Evolutionary conservation across 495 filamentous ascomycete species (phyloP), one percentile per base, ranked within the genome.

Genomic region (Neurospora africana): DNA sequence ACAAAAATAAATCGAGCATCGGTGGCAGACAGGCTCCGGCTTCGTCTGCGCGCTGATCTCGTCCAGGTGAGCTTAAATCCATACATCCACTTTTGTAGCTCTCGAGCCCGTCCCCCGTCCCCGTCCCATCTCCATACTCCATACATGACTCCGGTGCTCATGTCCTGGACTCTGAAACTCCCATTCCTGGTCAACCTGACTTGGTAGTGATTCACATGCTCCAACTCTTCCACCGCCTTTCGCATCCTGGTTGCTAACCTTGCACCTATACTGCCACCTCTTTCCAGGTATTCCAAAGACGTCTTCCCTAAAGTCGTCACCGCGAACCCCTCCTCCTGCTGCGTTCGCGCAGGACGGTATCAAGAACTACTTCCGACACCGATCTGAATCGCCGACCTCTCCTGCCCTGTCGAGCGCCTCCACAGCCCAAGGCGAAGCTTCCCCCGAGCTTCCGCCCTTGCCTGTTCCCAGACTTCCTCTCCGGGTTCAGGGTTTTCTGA

Each of bases 1-100:
- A 74, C 76, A 73, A 71, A 71, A 72, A 71, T 76, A 76, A 76
- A 74, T 74, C 79, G 82, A 85, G 84, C 77, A 77, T 79, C 81
- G 84, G 85, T 81, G 79, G 84, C 85, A 85, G 86, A 82, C 85
- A 65, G 85, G 86, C 77, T 75, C 75, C 72, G 74, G 73, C 76
- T 76, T 85, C 85, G 85, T 87, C 86, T 87, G 86, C 83, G 15
- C 27, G 77, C 83, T 86, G 85, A 81, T 86, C 84, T 86, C 82
- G 76, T 79, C 74, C 78, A 79, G 81, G 86, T 86, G 81, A 78
- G 83, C 76, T 72, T 67, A 68, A 69, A 73, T 72, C 53, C 70
- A 37, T 71, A 30, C 68, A 44, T 38, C 27, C 41, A 9, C 39
- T 53, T 69, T 67, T 37, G 41, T 33, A 30, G 37, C 41, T 67